phyloP scores from a whole-genome alignment of 768 basidiomycete genomes.

The Trametes villosa region DNA sequence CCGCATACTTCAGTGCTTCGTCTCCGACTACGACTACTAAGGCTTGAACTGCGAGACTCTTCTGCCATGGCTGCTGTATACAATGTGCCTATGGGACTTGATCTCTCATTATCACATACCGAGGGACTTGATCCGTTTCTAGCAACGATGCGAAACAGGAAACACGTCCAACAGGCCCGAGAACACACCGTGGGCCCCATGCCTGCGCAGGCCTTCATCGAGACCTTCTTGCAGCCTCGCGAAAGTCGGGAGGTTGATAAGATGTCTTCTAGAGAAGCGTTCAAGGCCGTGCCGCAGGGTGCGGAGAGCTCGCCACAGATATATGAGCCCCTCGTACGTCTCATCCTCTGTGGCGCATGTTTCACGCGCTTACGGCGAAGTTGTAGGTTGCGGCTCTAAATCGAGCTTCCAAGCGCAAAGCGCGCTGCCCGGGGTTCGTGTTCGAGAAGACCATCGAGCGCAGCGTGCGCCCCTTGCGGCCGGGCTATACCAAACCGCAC shows the following conservation, averaged over 20 bases:
- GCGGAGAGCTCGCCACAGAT: background rate
- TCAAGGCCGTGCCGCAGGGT: background rate
- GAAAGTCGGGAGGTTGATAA: background rate
- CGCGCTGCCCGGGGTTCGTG: conserved; percentile 10
- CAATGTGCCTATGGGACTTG: too few species aligned
- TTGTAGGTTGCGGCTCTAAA: conserved; percentile 27
- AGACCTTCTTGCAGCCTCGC: background rate
- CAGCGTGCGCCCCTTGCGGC: background rate
- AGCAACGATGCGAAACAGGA: background rate
- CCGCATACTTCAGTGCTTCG: too few species aligned
- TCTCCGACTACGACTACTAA: too few species aligned
- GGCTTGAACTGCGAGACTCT: too few species aligned
- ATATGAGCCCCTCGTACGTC: background rate
- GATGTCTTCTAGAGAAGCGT: background rate
- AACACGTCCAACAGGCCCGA: background rate
- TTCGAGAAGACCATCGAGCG: conserved; percentile 1
- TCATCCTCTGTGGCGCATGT: background rate
- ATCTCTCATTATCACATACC: too few species aligned
- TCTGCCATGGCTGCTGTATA: too few species aligned
- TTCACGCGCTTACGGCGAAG: too few species aligned
- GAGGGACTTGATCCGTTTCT: too few species aligned
- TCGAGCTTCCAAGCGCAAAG: background rate
- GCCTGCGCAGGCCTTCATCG: conserved; percentile 10
- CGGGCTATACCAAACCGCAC: conserved; percentile 1
- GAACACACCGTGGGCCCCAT: conserved; percentile 12